These are phyloP conservation scores for Solanum habrochaites DNA, from an alignment of 257 asterid genomes.

Conservation along the genomic window DNA sequence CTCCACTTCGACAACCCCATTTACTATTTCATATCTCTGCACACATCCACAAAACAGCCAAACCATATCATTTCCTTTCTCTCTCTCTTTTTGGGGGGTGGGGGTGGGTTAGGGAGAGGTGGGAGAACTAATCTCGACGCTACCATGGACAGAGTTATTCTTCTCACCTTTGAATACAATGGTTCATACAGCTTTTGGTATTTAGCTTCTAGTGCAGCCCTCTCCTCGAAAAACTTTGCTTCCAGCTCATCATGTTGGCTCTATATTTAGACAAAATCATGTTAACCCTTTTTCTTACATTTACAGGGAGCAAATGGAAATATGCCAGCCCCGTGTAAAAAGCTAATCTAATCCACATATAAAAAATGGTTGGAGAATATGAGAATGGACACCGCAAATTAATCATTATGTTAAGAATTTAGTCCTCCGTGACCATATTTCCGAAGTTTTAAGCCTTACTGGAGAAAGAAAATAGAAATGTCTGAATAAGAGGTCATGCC, in stretches of 20 bases:
- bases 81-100: neutral
- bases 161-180: slow-evolving; percentile 40
- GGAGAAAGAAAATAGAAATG: neutral
- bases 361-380: neutral
- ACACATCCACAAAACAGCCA: neutral
- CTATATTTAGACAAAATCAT: slow-evolving; percentile 20
- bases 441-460: neutral
- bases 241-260: slow-evolving; percentile 63
- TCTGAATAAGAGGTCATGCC: neutral
- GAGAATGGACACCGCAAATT: neutral
- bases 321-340: neutral
- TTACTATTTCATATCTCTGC: slow-evolving; percentile 78
- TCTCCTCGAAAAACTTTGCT: slow-evolving; percentile 65
- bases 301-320: neutral
- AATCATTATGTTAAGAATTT: neutral
- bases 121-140: neutral
- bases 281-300: neutral
- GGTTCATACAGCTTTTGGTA: slow-evolving; percentile 71
- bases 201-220: slow-evolving; percentile 70
- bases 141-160: neutral
- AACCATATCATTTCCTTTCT: neutral
- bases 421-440: neutral
- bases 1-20: slow-evolving; percentile 66
- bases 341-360: neutral
- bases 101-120: neutral